Base-by-base conservation (phyloP, 2,329 filamentous ascomycete species). In the Xenosphaeropsis pyriputrescens region DNA sequence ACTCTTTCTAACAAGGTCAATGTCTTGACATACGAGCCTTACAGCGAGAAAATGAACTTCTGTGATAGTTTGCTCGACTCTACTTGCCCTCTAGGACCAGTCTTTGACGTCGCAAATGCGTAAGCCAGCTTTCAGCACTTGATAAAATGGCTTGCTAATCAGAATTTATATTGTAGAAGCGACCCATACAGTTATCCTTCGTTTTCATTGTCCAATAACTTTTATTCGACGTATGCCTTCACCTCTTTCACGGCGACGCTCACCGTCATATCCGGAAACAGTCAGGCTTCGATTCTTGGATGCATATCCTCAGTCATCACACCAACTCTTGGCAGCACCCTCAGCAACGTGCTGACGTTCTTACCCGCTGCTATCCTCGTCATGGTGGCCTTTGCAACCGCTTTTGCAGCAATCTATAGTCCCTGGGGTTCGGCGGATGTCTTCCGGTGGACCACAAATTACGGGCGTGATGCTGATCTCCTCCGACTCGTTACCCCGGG, bases 401-500 rank as follows among this genome's bases (percentile, higher is more conserved):
- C 88, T 29, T 76, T 85, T 46, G 86, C 91, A 2, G 83, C 77
- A 36, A 84, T 93, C 29, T 89, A 77, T 54, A 95, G 88, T 52
- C 91, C 91, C 0, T 98, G 91, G 89, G 91, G 91, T 15, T 84
- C 85, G 2, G 75, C 75, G 6, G 83, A 98, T 54, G 69, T 89
- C 15, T 96, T 96, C 56, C 79, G 84, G 47, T 98, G 89, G 86
- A 86, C 85, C n/a, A 93, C 85, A 53, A 98, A 98, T 55, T 96
- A 93, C 55, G 91, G 91, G 29, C 77, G 89, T 48, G 91, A 98
- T 50, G 83, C 85, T 43, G 91, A 98, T 60, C 65, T 95, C 46
- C 67, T 98, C 38, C 78, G 91, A 39, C 67, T 98, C 35, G 85
- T 98, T 26, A 98, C 91, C 0, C 91, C 91, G 5, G 91, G 91